phyloP scores from a whole-genome alignment of 192 early-diverging fungal genomes.

The Neocallimastix lanati region DNA sequence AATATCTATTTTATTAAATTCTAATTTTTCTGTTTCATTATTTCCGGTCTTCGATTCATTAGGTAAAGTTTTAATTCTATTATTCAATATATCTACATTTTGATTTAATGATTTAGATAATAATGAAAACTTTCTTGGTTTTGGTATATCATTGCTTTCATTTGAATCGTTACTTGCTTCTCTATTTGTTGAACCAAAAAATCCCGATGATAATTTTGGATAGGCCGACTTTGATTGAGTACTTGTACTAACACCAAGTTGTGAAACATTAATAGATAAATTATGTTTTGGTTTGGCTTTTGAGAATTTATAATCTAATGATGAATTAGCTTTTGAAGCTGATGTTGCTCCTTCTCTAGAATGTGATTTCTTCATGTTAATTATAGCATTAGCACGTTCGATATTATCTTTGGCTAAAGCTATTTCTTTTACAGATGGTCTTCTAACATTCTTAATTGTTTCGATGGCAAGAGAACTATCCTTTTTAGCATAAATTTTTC shows the following conservation, averaged over 20 bases:
- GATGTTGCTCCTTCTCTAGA: background rate
- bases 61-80: too few species aligned
- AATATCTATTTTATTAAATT: background rate
- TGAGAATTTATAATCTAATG: background rate
- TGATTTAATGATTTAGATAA: background rate
- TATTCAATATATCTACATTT: background rate
- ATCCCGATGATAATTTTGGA: background rate
- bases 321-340: background rate
- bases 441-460: background rate
- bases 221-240: background rate
- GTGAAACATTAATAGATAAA: background rate
- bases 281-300: background rate
- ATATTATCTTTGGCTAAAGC: background rate
- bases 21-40: background rate
- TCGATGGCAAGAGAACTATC: background rate
- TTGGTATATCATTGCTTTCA: background rate
- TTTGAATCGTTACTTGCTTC: background rate
- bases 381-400: background rate
- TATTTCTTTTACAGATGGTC: background rate
- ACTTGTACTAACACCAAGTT: background rate
- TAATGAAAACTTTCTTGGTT: background rate
- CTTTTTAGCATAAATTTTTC: background rate
- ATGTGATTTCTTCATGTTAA: background rate
- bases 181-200: background rate
- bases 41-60: too few species aligned